Conservation (phyloP, 257 asterid genomes). For the Scutellaria minor region DNA sequence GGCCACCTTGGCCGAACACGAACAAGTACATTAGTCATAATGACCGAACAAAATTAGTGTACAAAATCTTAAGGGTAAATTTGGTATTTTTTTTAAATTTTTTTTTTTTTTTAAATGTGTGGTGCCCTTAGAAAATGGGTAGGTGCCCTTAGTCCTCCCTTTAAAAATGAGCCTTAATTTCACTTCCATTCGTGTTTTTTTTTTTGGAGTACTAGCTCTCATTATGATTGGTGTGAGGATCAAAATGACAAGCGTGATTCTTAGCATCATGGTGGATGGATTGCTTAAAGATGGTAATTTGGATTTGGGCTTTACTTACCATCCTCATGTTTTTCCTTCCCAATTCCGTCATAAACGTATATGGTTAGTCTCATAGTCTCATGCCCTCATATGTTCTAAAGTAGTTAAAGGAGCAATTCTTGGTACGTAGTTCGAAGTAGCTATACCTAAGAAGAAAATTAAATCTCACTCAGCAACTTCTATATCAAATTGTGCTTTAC, state of each 20-base stretch:
- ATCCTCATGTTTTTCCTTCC: constrained; percentile 94
- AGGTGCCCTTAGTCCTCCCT: too few relatives aligned
- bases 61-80: too few relatives aligned
- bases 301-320: constrained; percentile 75
- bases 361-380: constrained; percentile 53
- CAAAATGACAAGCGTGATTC: constrained; percentile 94
- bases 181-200: constrained; percentile 25
- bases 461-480: not conserved
- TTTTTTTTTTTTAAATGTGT: too few relatives aligned
- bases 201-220: constrained; percentile 78
- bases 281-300: constrained; percentile 53
- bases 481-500: too few relatives aligned
- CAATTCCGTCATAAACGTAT: constrained; percentile 56
- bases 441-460: not conserved
- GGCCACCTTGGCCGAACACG: too few relatives aligned
- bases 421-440: constrained; percentile 21
- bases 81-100: too few relatives aligned
- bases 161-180: too few relatives aligned
- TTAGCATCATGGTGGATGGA: constrained; percentile 94
- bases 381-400: not conserved
- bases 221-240: constrained; percentile 90
- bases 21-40: too few relatives aligned
- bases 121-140: too few relatives aligned
- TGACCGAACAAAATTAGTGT: too few relatives aligned
- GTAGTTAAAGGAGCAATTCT: too few relatives aligned